These are phyloP conservation scores for Lenwebbia sp. DNA, from an alignment of 345 rosid genomes.

Conservation along the genomic window DNA sequence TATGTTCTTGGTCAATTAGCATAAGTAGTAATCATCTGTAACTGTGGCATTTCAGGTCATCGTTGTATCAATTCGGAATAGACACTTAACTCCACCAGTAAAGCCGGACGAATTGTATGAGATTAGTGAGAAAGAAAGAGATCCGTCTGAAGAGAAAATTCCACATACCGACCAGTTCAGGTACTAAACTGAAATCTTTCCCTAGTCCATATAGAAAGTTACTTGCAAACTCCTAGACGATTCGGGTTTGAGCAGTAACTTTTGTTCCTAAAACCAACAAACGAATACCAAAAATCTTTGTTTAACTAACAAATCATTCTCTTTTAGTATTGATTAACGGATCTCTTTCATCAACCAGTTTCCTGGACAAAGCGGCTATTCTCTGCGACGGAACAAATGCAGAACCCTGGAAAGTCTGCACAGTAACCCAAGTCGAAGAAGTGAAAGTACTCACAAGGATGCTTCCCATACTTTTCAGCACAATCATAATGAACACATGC, in stretches of 20 bases:
- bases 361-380: conserved; percentile 8
- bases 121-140: background rate
- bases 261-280: background rate
- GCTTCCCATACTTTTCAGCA: conserved; percentile 47
- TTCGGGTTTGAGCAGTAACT: background rate
- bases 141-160: background rate
- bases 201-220: background rate
- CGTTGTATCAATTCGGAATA: background rate
- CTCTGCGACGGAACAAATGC: background rate
- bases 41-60: background rate
- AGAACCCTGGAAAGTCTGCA: conserved; percentile 5
- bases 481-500: conserved; percentile 50
- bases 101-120: background rate
- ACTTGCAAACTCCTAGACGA: background rate
- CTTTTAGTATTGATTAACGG: background rate
- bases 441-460: conserved; percentile 45
- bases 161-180: background rate
- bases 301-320: background rate
- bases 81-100: background rate
- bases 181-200: background rate
- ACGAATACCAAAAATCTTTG: background rate
- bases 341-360: background rate
- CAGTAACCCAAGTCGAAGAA: conserved; percentile 45
- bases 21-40: background rate
- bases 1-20: background rate